phyloP scores from a whole-genome alignment of 768 basidiomycete species.

The Strobilomyces dryophilus region DNA sequence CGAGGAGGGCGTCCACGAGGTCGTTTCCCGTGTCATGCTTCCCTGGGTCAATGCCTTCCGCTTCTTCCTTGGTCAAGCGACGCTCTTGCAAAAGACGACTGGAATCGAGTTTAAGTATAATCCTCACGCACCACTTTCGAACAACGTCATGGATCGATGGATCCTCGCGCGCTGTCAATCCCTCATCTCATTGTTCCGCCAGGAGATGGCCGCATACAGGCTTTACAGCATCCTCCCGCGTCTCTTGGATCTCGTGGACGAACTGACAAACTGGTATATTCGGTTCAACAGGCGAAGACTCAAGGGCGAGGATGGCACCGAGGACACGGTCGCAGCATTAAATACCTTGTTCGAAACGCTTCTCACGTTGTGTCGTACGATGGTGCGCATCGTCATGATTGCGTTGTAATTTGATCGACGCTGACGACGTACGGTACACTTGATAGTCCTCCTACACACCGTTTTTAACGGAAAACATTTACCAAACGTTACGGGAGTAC shows the following conservation, averaged over 20 bases:
- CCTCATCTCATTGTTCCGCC: slow-evolving; percentile 82
- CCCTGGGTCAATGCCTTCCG: slow-evolving; percentile 99
- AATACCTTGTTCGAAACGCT: slow-evolving; percentile 96
- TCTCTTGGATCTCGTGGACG: slow-evolving; percentile 86
- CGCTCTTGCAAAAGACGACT: slow-evolving; percentile 76
- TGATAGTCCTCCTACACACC: slow-evolving; percentile 93
- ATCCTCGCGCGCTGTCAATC: slow-evolving; percentile 98
- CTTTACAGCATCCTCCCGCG: slow-evolving; percentile 98
- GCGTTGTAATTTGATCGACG: not conserved
- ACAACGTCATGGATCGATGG: slow-evolving; percentile 99
- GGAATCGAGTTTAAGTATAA: slow-evolving; percentile 82
- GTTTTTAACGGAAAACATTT: slow-evolving; percentile 95
- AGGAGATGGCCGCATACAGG: slow-evolving; percentile 97
- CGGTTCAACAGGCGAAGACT: slow-evolving; percentile 95
- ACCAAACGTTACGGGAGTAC: slow-evolving; percentile 84
- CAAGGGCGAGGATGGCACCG: slow-evolving; percentile 90
- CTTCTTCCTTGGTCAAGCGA: slow-evolving; percentile 96
- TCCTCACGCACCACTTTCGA: slow-evolving; percentile 74
- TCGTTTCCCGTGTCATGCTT: slow-evolving; percentile 91
- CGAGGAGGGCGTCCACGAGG: slow-evolving; percentile 96
- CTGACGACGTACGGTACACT: not conserved
- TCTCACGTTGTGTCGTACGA: slow-evolving; percentile 90
- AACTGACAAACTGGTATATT: slow-evolving; percentile 99
- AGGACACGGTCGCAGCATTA: slow-evolving; percentile 83
- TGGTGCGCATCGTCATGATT: slow-evolving; percentile 51